Percentiles rank a stretch among this genome's conserved stretches.
phyloP scores from a whole-genome alignment of 352 stramenopile species.

The Thalassiosira livingstoniorum region DNA sequence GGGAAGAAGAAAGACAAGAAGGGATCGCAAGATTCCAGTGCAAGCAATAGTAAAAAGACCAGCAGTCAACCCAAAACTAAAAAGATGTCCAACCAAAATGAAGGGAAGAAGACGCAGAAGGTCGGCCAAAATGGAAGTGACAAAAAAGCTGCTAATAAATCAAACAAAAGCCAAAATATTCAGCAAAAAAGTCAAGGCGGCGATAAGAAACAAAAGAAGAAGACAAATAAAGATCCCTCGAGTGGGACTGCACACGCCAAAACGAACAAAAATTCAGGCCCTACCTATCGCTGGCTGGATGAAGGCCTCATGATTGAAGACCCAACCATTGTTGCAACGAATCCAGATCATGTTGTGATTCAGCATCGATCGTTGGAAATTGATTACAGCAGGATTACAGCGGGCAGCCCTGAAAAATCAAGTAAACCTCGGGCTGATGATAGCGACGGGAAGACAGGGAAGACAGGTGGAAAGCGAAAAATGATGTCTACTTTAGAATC shows the following conservation, averaged over 20 bases:
- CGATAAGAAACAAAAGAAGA: not conserved
- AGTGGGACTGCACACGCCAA: not conserved
- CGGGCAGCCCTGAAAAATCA: not conserved
- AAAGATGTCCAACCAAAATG: too few species aligned
- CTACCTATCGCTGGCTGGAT: conserved; percentile 50
- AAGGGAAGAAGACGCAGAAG: too few species aligned
- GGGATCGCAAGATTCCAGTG: too few species aligned
- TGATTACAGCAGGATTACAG: conserved; percentile 8
- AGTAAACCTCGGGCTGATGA: conserved; percentile 2
- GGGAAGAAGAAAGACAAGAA: too few species aligned
- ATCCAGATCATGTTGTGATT: not conserved
- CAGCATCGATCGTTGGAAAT: conserved; percentile 41
- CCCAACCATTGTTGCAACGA: not conserved
- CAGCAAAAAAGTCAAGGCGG: not conserved
- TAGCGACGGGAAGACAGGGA: too few species aligned
- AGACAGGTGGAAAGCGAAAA: too few species aligned
- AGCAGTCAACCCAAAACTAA: too few species aligned
- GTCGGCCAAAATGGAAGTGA: too few species aligned
- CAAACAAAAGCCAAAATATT: not conserved
- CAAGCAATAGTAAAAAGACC: too few species aligned
- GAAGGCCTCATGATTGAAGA: conserved; percentile 13
- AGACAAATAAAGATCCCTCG: not conserved
- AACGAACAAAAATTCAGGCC: conserved; percentile 3
- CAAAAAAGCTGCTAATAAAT: not conserved
- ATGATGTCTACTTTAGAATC: too few species aligned